Evolutionary conservation across 148 eudicot genomes (phyloP), one percentile per base, ranked within the genome.

Genomic region (Arbutus unedo): DNA sequence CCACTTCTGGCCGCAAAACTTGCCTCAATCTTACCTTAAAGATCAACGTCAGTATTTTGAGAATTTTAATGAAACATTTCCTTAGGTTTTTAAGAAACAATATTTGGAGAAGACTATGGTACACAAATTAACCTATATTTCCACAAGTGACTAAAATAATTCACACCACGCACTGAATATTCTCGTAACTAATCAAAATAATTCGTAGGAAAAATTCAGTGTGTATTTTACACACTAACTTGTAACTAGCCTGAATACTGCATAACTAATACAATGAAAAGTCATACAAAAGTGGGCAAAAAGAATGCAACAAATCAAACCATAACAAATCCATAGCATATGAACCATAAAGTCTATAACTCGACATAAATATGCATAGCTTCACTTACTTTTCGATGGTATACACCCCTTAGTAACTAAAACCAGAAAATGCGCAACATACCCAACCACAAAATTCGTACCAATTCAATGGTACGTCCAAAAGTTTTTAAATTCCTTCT

Each of bases 1-100:
- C 80, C 64, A 23, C 68, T 78, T 78, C 25, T 16, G 44, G 19
- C 67, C 8, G 16, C 31, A 78, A 78, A 47, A 79, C 9, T 19
- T 44, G 19, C 14, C 70, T 50, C 23, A 43, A 57, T 18, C 68
- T 57, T 78, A 56, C 55, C 9, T 74, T 21, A 8, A 74, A 48
- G 19, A 44, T 64, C 23, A n/a, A 60, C 0, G 43, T 41, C 38
- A 21, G 41, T 25, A 64, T 5, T 25, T 23, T 9, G 0, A 64
- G 8, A 62, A 21, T 21, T 62, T 31, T n/a, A 21, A 23, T 3
- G 2, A 21, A 64, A 64, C 70, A 64, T 14, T 64, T 64, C 11
- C 11, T 54, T 54, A 0, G 43, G 31, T 23, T 64, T 51, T 23
- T 10, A 64, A 64, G 70, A 11, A 25, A 64, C 3, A 64, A 25